These are phyloP conservation scores for Gleditsia sinensis DNA, from an alignment of 306 rosid genomes.

Conservation along the genomic window DNA sequence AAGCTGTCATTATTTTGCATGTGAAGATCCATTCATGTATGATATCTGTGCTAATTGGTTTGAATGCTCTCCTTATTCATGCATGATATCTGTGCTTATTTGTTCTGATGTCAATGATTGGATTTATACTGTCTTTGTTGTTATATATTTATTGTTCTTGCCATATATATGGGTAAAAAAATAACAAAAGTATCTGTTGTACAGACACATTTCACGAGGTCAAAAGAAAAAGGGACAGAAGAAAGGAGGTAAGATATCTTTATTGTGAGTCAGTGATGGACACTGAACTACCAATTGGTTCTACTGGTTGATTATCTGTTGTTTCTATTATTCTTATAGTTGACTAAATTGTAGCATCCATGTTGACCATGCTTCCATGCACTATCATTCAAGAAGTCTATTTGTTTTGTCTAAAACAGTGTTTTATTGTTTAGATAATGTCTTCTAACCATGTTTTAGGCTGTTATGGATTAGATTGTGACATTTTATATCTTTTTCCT, in stretches of 20 bases:
- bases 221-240: slow-evolving; percentile 69
- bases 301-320: slow-evolving; percentile 6
- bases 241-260: slow-evolving; percentile 58
- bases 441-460: not conserved
- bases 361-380: not conserved
- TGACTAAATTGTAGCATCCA: not conserved
- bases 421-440: not conserved
- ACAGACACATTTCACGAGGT: slow-evolving; percentile 75
- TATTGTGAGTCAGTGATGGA: not conserved
- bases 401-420: not conserved
- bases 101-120: not conserved
- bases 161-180: not conserved
- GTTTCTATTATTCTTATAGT: not conserved
- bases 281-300: not conserved
- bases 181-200: slow-evolving; percentile 21
- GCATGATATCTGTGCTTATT: not conserved
- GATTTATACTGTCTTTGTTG: not conserved
- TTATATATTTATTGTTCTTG: slow-evolving; percentile 9
- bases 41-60: no score
- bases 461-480: not conserved
- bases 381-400: not conserved
- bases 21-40: not conserved
- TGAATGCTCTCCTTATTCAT: no score
- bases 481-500: not conserved
- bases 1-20: not conserved